phyloP scores from a whole-genome alignment of 148 eudicot genomes.

The Rhododendron ovatum region DNA sequence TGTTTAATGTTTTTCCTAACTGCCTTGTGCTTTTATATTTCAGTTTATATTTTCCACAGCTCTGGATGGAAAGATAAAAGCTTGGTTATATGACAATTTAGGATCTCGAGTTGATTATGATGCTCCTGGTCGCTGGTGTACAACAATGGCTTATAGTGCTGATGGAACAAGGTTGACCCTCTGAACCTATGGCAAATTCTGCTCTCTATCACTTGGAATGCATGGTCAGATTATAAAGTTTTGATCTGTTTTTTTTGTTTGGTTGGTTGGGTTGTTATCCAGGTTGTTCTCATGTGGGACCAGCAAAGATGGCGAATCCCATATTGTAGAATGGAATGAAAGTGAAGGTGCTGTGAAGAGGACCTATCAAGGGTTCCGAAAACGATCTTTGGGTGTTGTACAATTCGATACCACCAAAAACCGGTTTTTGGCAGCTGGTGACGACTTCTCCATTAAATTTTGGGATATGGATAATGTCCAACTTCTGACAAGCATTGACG shows the following conservation, averaged over 20 bases:
- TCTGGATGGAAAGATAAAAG: constrained; percentile 84
- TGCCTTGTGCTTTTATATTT: constrained; percentile 15
- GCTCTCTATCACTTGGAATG: background rate
- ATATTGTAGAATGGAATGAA: constrained; percentile 93
- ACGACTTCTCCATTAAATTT: constrained; percentile 69
- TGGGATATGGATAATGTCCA: constrained; percentile 95
- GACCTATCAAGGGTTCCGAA: constrained; percentile 68
- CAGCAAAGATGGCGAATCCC: constrained; percentile 79
- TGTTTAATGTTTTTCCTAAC: background rate
- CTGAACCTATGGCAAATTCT: constrained; percentile 10
- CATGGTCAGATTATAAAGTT: constrained; percentile 4
- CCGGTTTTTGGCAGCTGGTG: constrained; percentile 76
- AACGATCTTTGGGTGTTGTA: constrained; percentile 64
- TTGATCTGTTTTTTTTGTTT: background rate
- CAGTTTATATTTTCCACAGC: constrained; percentile 93
- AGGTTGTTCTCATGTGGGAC: constrained; percentile 93
- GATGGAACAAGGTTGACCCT: constrained; percentile 73
- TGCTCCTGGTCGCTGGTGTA: constrained; percentile 89
- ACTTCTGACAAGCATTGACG: constrained; percentile 64
- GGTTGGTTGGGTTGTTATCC: constrained; percentile 11
- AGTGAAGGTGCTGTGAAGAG: constrained; percentile 82
- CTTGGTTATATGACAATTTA: constrained; percentile 85
- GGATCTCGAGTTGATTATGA: constrained; percentile 84
- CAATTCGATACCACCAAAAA: constrained; percentile 78
- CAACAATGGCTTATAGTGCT: constrained; percentile 88